Evolutionary conservation across 2,329 filamentous ascomycete species (phyloP).

Genomic region (Pseudonectria foliicola): DNA sequence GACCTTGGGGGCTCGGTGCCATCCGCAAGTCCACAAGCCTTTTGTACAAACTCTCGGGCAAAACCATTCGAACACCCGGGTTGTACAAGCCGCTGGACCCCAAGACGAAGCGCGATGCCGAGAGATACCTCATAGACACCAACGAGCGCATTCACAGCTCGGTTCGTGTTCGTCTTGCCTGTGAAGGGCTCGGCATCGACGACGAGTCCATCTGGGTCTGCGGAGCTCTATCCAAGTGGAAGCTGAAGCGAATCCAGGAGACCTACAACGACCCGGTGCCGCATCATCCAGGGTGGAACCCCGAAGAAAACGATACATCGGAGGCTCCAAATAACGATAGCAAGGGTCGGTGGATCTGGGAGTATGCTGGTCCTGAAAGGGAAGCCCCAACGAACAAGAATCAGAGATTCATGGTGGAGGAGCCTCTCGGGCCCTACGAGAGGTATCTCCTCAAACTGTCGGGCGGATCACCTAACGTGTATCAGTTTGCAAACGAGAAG

Average conservation of each 20-base stretch:
- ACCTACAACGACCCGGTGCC: slow-evolving; percentile 30
- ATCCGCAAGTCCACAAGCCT: slow-evolving; percentile 33
- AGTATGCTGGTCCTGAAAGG: slow-evolving; percentile 39
- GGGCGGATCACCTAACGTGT: slow-evolving; percentile 37
- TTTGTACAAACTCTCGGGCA: slow-evolving; percentile 38
- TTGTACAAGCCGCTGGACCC: slow-evolving; percentile 40
- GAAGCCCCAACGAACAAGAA: slow-evolving; percentile 33
- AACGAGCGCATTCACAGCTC: slow-evolving; percentile 50
- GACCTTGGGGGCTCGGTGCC: slow-evolving; percentile 41
- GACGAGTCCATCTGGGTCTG: slow-evolving; percentile 42
- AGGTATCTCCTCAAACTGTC: slow-evolving; percentile 39
- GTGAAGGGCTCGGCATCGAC: slow-evolving; percentile 42
- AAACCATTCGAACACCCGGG: slow-evolving; percentile 38
- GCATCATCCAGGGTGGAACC: slow-evolving; percentile 26
- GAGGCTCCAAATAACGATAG: slow-evolving; percentile 18
- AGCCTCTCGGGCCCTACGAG: slow-evolving; percentile 47
- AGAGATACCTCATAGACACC: slow-evolving; percentile 40
- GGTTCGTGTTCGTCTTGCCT: slow-evolving; percentile 45
- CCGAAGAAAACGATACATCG: slow-evolving; percentile 15
- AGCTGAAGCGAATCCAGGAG: slow-evolving; percentile 28
- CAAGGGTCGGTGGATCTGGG: slow-evolving; percentile 44
- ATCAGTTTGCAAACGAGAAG: slow-evolving; percentile 31
- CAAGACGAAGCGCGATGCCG: slow-evolving; percentile 27
- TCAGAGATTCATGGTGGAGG: slow-evolving; percentile 41
- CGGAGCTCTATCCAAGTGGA: slow-evolving; percentile 38